These are phyloP conservation scores for Suillus lakei DNA, from an alignment of 768 basidiomycete species.

Conservation along the genomic window DNA sequence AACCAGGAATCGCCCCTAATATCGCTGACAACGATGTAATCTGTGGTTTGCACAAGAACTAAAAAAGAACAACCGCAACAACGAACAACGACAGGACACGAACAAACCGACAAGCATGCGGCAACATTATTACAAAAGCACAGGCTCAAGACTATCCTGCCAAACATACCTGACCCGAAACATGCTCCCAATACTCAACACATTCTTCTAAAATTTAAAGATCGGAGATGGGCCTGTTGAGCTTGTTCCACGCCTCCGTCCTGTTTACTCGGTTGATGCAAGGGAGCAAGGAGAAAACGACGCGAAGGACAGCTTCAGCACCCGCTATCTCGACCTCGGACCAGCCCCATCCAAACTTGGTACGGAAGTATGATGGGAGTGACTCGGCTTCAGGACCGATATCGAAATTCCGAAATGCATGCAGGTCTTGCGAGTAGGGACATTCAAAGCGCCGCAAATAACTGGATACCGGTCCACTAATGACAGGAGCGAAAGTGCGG, in stretches of 20 bases:
- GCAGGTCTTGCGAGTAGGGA: background rate
- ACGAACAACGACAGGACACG: background rate
- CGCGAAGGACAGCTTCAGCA: background rate
- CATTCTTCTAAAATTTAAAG: background rate
- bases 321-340: background rate
- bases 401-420: background rate
- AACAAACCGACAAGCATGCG: background rate
- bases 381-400: background rate
- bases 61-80: background rate
- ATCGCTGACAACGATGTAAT: no score
- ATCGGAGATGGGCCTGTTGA: background rate
- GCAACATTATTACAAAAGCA: background rate
- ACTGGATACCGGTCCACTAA: no score
- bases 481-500: no score
- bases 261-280: background rate
- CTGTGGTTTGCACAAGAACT: background rate
- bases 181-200: background rate
- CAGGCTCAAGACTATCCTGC: background rate
- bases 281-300: background rate
- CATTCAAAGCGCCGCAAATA: background rate
- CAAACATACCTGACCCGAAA: background rate
- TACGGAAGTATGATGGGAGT: background rate
- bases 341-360: background rate
- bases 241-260: background rate
- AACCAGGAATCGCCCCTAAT: no score